phyloP scores from a whole-genome alignment of 169 alveolate species.

The Plasmodium knowlesi region DNA sequence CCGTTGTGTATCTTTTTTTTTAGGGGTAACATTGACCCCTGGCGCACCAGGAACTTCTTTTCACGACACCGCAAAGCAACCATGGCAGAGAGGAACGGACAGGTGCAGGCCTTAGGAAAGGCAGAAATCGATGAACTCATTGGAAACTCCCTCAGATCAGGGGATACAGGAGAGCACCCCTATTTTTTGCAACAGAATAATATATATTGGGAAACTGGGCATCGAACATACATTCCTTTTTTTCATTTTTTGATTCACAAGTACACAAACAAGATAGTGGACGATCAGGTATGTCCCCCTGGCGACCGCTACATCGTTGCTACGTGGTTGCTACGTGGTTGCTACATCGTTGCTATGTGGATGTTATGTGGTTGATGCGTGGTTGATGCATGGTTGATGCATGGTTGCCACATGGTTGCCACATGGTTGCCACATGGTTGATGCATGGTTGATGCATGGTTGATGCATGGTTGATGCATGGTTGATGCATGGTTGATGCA shows the following conservation, averaged over 20 bases:
- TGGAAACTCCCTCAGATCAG: constrained; percentile 48
- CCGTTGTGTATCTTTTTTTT: neutral
- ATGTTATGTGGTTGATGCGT: neutral
- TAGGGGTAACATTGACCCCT: neutral
- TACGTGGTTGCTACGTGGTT: neutral
- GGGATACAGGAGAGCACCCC: constrained; percentile 31
- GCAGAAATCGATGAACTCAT: constrained; percentile 35
- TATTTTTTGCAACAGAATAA: constrained; percentile 84
- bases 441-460: neutral
- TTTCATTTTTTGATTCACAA: constrained; percentile 84
- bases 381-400: neutral
- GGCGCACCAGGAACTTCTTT: neutral
- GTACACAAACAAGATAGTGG: constrained; percentile 86
- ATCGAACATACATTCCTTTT: constrained; percentile 89
- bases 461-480: too few relatives aligned
- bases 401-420: neutral
- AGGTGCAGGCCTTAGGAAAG: neutral
- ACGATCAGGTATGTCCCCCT: constrained; percentile 82
- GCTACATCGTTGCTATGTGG: neutral
- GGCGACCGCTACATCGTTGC: neutral
- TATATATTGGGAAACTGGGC: constrained; percentile 92
- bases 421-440: neutral
- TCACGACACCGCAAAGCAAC: neutral
- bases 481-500: too few relatives aligned
- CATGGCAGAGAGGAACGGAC: neutral